These are phyloP conservation scores for Metarhizium anisopliae DNA, from an alignment of 2,329 filamentous ascomycete species.

Conservation along the genomic window DNA sequence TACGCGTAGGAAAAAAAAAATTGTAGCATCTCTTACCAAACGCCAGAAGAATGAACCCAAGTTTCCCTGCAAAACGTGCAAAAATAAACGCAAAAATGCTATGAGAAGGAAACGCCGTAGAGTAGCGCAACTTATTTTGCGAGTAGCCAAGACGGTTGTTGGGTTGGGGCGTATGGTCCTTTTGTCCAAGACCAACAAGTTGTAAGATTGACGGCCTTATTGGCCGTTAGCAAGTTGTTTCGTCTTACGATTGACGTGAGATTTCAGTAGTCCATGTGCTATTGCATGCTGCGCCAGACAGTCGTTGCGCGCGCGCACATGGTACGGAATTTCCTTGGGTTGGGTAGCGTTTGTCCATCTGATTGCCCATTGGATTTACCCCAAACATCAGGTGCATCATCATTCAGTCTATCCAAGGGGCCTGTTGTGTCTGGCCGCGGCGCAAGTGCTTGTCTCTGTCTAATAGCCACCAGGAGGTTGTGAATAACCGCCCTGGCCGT, in stretches of 20 bases:
- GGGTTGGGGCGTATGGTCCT: too few relatives aligned
- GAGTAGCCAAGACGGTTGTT: neutral
- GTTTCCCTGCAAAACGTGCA: neutral
- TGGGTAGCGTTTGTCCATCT: neutral
- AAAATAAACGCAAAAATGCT: neutral
- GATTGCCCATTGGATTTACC: neutral
- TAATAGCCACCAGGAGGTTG: constrained; percentile 8
- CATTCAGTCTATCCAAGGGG: neutral
- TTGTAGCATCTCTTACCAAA: neutral
- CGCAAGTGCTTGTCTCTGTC: neutral
- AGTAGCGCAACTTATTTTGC: neutral
- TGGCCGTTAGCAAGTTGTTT: neutral
- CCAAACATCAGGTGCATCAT: neutral
- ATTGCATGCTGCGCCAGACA: neutral
- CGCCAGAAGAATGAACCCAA: neutral
- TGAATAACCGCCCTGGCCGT: constrained; percentile 8
- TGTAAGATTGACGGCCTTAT: neutral
- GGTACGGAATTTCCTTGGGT: neutral
- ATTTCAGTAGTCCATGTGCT: neutral
- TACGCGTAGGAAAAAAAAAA: neutral
- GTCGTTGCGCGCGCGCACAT: neutral
- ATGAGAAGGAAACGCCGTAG: neutral
- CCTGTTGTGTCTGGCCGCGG: neutral
- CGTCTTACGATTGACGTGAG: neutral
- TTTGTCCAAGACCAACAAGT: neutral